Base-by-base conservation (phyloP, 306 rosid species). In the Malus asiatica region DNA sequence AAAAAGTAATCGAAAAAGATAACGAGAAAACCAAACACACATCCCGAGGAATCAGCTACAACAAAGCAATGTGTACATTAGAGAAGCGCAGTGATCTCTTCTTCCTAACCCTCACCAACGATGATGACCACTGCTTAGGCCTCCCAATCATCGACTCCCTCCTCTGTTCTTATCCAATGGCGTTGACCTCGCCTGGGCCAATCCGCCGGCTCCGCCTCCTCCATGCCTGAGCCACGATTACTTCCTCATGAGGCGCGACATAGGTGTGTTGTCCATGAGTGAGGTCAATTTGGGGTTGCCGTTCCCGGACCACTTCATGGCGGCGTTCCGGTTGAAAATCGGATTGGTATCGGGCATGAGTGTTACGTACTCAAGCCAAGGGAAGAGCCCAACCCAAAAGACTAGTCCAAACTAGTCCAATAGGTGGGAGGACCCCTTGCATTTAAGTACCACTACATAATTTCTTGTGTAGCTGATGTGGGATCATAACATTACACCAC, bases 91-190 rank as follows among this genome's bases (percentile, higher is more conserved):
- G 85, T 1, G 71, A 78, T 67, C 77, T 88, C 68, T 89, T 89
- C 90, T 5, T 89, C 16, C 78, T 93, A 0, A 89, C 85, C 27
- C 78, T 90, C 8, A 87, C 83, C 84, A 90, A 89, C 81, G 89
- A 82, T 63, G 65, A 79, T n/a, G 87, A 93, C 14, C 88, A 90
- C 85, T 88, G 91, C 57, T 75, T 90, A 20, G 62, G 75, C 73
- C 95, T 91, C 4, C 25, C 84, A 59, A n/a, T 86, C 29, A 86
- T 90, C 75, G 53, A 45, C 6, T 46, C 92, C 14, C 84, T 93
- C 68, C 88, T 86, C 88, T 19, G 52, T 83, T 78, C 91, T 93
- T 90, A 84, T 93, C 96, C 75, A 90, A 76, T 69, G 97, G 97
- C 74, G 86, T 90, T 73, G 94, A 93, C 72, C 89, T 93, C 38